Conservation (phyloP, 768 basidiomycete genomes). For the Boletus subparvulus region DNA sequence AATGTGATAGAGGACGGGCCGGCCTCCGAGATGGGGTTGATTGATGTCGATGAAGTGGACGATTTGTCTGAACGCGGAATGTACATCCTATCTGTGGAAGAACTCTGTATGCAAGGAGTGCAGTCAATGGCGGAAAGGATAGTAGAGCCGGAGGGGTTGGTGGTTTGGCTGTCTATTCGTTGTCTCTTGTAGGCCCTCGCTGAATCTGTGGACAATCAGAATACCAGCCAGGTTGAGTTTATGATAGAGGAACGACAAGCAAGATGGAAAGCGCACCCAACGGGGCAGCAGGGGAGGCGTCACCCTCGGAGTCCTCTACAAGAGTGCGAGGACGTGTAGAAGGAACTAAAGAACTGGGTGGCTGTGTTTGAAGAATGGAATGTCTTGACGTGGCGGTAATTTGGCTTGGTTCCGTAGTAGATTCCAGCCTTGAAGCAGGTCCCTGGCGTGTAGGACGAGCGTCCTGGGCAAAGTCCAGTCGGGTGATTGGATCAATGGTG, state of each 20-base stretch:
- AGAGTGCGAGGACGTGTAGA: constrained; percentile 62
- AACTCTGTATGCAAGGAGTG: constrained; percentile 25
- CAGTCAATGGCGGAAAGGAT: constrained; percentile 23
- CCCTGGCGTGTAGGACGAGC: constrained; percentile 42
- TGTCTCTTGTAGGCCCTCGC: constrained; percentile 69
- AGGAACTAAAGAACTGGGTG: constrained; percentile 52
- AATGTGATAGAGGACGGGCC: constrained; percentile 51
- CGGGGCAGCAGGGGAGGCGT: constrained; percentile 22
- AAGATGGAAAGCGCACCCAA: constrained; percentile 23
- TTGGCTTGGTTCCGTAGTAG: constrained; percentile 33
- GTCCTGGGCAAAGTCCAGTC: constrained; percentile 58
- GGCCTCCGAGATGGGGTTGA: constrained; percentile 43
- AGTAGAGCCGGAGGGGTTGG: constrained; percentile 27
- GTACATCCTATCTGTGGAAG: constrained; percentile 47
- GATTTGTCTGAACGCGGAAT: constrained; percentile 51
- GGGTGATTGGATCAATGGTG: constrained; percentile 71
- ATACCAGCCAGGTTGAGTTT: constrained; percentile 3
- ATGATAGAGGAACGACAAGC: neutral
- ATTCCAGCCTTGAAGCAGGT: constrained; percentile 49
- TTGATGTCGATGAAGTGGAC: constrained; percentile 45
- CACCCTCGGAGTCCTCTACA: constrained; percentile 52
- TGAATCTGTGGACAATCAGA: constrained; percentile 38
- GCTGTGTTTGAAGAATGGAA: constrained; percentile 26
- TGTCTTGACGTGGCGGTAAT: constrained; percentile 28
- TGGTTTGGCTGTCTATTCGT: constrained; percentile 48